These are phyloP conservation scores for Yamadazyma ubonensis DNA, from an alignment of 805 yeast genomes.

Conservation along the genomic window DNA sequence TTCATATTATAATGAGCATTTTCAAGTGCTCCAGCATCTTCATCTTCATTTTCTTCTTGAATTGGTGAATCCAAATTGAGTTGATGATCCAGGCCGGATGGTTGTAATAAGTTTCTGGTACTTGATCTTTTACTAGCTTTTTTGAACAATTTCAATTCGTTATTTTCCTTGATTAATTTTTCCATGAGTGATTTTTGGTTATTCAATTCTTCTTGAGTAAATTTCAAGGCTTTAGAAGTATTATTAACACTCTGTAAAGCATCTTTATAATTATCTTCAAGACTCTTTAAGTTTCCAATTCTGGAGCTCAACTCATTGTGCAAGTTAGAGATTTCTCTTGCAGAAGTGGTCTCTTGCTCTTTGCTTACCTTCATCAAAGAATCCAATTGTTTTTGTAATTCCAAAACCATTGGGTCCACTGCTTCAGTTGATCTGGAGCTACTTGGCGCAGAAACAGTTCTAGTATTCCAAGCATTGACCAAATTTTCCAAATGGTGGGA, in stretches of 20 bases:
- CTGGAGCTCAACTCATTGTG: slow-evolving; percentile 32
- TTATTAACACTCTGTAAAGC: slow-evolving; percentile 71
- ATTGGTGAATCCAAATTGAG: slow-evolving; percentile 19
- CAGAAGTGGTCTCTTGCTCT: slow-evolving; percentile 36
- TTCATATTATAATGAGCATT: slow-evolving; percentile 68
- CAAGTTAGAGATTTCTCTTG: slow-evolving; percentile 31
- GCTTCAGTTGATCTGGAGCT: slow-evolving; percentile 9
- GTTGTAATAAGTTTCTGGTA: slow-evolving; percentile 25
- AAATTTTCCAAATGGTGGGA: slow-evolving; percentile 36
- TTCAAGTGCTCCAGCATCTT: slow-evolving; percentile 30
- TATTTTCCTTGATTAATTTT: slow-evolving; percentile 61
- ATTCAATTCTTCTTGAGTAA: slow-evolving; percentile 70
- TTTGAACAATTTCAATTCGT: slow-evolving; percentile 58
- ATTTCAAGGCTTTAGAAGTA: slow-evolving; percentile 69
- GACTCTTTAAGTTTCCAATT: slow-evolving; percentile 28
- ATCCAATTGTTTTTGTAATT: slow-evolving; percentile 56
- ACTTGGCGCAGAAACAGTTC: slow-evolving; percentile 15
- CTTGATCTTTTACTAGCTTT: slow-evolving; percentile 40
- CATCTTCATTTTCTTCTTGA: slow-evolving; percentile 23
- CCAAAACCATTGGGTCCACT: slow-evolving; percentile 27
- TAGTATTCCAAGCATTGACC: slow-evolving; percentile 31
- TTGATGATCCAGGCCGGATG: slow-evolving; percentile 21
- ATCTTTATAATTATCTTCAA: slow-evolving; percentile 68
- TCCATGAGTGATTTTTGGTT: slow-evolving; percentile 57
- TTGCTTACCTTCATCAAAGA: slow-evolving; percentile 51